Evolutionary conservation across 257 asterid genomes (phyloP), one percentile per base, ranked within the genome.

Genomic region (Solanum peruvianum): DNA sequence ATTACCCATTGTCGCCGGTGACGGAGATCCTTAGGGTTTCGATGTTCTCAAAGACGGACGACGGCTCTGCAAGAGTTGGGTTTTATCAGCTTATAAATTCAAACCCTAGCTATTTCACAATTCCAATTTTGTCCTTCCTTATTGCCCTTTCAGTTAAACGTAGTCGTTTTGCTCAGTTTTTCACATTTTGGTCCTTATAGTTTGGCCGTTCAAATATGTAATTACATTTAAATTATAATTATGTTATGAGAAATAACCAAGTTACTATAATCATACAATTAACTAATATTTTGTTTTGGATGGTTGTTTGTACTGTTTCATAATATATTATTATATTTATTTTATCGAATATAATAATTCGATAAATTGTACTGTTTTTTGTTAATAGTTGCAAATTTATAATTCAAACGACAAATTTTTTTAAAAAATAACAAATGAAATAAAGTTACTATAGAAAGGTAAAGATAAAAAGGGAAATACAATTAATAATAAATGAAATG

Each of bases 1-100:
- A 49, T 67, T 78, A 78, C 86, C 88, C 88, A 78, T 88, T 87
- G 72, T 52, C 64, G 84, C 86, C 66, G 89, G 87, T 70, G 39
- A 84, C 35, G 42, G 86, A 25, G 82, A 31, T 4, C 81, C 47
- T 47, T 37, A 37, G 62, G 75, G 75, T 86, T 56, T 67, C 10
- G 42, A 35, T 67, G 1, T 42, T 42, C 66, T 2, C 44, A 58
- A 37, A 23, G 56, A n/a, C 78, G 62, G 18, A 25, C 25, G 41
- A 18, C 66, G 39, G 85, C 52, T 14, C 82, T 13, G 4, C 39
- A 35, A 66, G 82, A 11, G 23, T 3, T 87, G 83, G 62, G 86
- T 41, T 87, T 78, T 70, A 81, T 45, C 62, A 52, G 41, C 67
- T 14, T 82, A 64, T 31, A 52, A 31, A 4, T 69, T 70, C 18